A percentile compares a stretch with the other conserved stretches of the same genome.
Evolutionary conservation across 139 green algal genomes (phyloP).

Genomic region (Chlorella sorokiniana): DNA sequence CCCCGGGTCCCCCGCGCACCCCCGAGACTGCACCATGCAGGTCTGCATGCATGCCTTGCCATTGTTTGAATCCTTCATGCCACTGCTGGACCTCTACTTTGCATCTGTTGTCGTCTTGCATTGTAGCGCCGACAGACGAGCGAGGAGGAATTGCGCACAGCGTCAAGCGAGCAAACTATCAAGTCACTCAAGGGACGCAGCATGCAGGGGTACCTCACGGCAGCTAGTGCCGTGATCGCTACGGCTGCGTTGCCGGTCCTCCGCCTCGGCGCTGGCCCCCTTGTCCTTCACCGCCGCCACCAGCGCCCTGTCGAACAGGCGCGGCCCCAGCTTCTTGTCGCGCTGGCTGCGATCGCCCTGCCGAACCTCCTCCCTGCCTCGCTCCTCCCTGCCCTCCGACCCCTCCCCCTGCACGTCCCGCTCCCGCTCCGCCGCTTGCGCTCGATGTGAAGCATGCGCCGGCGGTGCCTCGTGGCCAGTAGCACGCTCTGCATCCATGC

Average conservation of each 20-base stretch:
- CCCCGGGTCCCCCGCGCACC: no score
- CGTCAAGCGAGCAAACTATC: background rate
- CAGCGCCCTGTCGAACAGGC: slow-evolving; percentile 26
- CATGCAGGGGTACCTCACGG: no score
- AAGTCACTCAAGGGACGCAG: background rate
- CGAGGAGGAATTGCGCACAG: no score
- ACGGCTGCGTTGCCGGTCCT: background rate
- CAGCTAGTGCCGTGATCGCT: slow-evolving; percentile 16
- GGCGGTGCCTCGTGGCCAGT: no score
- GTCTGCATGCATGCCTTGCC: background rate
- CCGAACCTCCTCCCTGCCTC: background rate
- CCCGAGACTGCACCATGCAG: no score
- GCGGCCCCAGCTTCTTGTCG: background rate
- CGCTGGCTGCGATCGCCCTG: background rate
- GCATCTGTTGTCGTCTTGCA: no score
- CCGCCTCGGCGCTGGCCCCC: background rate
- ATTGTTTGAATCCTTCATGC: no score
- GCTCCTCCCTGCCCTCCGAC: background rate
- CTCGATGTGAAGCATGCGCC: no score
- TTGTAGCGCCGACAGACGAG: no score
- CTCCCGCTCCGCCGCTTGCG: no score
- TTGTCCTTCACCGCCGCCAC: slow-evolving; percentile 22
- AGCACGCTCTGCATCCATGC: no score
- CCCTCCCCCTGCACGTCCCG: slow-evolving; percentile 4
- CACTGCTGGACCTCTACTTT: background rate